Conservation (phyloP, 352 stramenopile genomes). For the Phytophthora sojae region DNA sequence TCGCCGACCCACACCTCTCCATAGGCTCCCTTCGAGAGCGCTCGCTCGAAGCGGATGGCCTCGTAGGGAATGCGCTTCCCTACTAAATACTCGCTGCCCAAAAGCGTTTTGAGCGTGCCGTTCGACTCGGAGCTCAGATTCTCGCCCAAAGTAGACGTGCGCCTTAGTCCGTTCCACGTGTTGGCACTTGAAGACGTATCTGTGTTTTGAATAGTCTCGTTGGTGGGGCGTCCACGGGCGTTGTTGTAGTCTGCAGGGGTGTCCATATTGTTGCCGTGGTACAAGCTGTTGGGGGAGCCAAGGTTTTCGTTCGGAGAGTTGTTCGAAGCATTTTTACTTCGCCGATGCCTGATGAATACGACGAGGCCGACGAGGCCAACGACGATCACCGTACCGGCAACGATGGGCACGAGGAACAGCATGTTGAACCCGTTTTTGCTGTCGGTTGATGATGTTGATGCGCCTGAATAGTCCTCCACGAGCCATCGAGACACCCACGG, state of each 20-base stretch:
- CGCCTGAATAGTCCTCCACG: slow-evolving; percentile 12
- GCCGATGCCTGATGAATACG: slow-evolving; percentile 13
- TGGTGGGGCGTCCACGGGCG: neutral
- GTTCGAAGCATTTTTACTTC: neutral
- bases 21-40: neutral
- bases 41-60: neutral
- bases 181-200: neutral
- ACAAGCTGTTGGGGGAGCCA: too few relatives aligned
- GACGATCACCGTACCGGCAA: slow-evolving; percentile 12
- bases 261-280: neutral
- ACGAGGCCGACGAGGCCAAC: slow-evolving; percentile 16
- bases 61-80: neutral
- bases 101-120: neutral
- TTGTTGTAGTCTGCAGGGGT: neutral
- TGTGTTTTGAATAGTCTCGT: slow-evolving; percentile 8
- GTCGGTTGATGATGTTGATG: neutral
- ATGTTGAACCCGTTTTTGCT: neutral
- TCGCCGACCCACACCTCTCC: neutral
- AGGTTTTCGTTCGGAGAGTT: too few relatives aligned
- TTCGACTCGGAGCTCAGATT: neutral
- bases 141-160: neutral
- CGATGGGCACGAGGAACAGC: neutral
- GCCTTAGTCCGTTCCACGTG: neutral
- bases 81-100: neutral
- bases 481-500: slow-evolving; percentile 32